phyloP scores from a whole-genome alignment of 176 grass and related monocot genomes.

The Raddia guianensis region DNA sequence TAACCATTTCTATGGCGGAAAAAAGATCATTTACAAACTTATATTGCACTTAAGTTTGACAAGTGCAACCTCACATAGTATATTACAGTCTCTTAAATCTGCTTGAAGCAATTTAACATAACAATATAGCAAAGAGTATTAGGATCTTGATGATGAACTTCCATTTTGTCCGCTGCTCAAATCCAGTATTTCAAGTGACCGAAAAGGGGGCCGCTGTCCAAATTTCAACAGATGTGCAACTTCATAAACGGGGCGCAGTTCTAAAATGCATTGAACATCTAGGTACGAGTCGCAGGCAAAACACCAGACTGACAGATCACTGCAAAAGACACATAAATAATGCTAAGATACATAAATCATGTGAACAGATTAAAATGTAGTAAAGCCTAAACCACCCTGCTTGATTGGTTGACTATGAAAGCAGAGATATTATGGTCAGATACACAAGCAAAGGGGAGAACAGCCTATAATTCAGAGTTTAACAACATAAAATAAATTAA shows the following conservation, averaged over 20 bases:
- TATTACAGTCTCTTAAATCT: neutral
- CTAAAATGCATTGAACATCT: slow-evolving; percentile 78
- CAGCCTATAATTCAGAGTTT: neutral
- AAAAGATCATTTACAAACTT: slow-evolving; percentile 8
- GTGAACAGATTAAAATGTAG: neutral
- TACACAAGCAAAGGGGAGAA: neutral
- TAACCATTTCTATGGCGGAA: neutral
- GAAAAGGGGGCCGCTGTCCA: slow-evolving; percentile 71
- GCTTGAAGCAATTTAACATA: neutral
- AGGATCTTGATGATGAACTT: slow-evolving; percentile 49
- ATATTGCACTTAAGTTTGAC: slow-evolving; percentile 32
- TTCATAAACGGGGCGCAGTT: slow-evolving; percentile 81
- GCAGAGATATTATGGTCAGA: neutral
- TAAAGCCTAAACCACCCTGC: neutral
- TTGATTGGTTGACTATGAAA: neutral
- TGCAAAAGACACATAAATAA: slow-evolving; percentile 45
- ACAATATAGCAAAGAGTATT: slow-evolving; percentile 25
- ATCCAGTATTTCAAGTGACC: slow-evolving; percentile 54
- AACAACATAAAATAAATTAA: slow-evolving; percentile 3
- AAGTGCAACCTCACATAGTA: slow-evolving; percentile 23
- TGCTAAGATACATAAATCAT: neutral
- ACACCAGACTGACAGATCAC: slow-evolving; percentile 94
- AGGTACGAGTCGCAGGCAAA: slow-evolving; percentile 91
- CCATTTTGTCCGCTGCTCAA: slow-evolving; percentile 34
- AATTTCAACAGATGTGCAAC: slow-evolving; percentile 90